Evolutionary conservation across 495 filamentous ascomycete genomes (phyloP).

Genomic region (Trichoderma asperelloides): DNA sequence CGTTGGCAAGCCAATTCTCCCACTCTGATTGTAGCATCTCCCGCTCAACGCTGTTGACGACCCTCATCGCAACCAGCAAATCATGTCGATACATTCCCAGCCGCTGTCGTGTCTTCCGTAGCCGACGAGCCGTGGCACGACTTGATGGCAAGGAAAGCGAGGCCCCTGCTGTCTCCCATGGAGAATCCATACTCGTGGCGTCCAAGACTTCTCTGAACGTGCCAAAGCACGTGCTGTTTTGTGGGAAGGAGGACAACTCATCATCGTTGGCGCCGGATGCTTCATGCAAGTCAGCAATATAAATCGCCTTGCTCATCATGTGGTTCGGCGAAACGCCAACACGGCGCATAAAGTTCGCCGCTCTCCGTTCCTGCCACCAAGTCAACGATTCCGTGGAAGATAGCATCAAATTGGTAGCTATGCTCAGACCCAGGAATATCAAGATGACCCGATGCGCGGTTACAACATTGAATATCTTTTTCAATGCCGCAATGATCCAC

Average conservation of each 20-base stretch:
- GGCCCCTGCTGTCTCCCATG: slow-evolving; percentile 35
- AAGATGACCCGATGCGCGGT: slow-evolving; percentile 71
- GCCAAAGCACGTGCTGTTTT: slow-evolving; percentile 39
- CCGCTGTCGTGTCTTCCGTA: slow-evolving; percentile 68
- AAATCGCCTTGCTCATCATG: slow-evolving; percentile 78
- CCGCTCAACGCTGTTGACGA: slow-evolving; percentile 79
- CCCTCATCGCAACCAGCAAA: slow-evolving; percentile 77
- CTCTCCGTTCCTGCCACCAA: slow-evolving; percentile 83
- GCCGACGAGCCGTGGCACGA: slow-evolving; percentile 52
- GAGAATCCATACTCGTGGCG: slow-evolving; percentile 41
- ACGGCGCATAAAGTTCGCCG: slow-evolving; percentile 65
- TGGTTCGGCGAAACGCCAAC: slow-evolving; percentile 70
- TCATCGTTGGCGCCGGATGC: slow-evolving; percentile 34
- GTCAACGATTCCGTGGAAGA: slow-evolving; percentile 55
- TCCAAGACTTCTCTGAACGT: slow-evolving; percentile 49
- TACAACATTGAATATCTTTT: slow-evolving; percentile 56
- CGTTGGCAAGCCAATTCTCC: slow-evolving; percentile 78
- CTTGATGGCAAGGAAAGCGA: slow-evolving; percentile 38
- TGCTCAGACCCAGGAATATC: slow-evolving; percentile 53
- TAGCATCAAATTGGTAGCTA: slow-evolving; percentile 61
- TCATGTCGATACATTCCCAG: slow-evolving; percentile 86
- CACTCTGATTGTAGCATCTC: slow-evolving; percentile 81
- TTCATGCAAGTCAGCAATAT: slow-evolving; percentile 72
- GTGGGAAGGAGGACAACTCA: slow-evolving; percentile 19
- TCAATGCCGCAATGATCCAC: slow-evolving; percentile 55